phyloP scores from a whole-genome alignment of 306 rosid genomes.

The Sicyos baderoa region DNA sequence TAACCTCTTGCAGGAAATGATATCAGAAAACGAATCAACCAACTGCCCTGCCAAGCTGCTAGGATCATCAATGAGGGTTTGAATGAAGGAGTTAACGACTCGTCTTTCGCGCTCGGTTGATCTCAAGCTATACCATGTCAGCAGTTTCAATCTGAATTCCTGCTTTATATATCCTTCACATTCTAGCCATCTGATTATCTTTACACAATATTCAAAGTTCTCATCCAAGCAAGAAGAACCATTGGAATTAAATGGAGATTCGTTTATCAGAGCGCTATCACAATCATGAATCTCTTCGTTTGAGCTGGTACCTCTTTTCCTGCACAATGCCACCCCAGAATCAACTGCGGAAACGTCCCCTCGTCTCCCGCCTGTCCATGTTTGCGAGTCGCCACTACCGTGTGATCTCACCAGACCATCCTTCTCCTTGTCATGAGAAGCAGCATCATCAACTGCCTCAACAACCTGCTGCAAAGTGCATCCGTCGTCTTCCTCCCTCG shows the following conservation, averaged over 20 bases:
- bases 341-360: constrained; percentile 86
- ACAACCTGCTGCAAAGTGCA: constrained; percentile 85
- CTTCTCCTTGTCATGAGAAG: constrained; percentile 70
- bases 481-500: constrained; percentile 82
- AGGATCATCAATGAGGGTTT: constrained; percentile 89
- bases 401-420: constrained; percentile 64
- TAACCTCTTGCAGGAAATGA: constrained; percentile 77
- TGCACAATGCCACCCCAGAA: constrained; percentile 48
- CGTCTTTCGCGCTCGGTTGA: constrained; percentile 95
- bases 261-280: constrained; percentile 91
- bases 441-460: constrained; percentile 90
- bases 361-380: constrained; percentile 54
- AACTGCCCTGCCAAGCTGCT: constrained; percentile 97
- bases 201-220: constrained; percentile 92
- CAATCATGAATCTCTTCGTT: constrained; percentile 81
- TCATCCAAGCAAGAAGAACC: constrained; percentile 76
- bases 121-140: constrained; percentile 99
- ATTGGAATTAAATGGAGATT: constrained; percentile 55
- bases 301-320: constrained; percentile 62
- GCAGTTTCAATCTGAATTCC: constrained; percentile 85
- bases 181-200: constrained; percentile 95
- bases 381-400: constrained; percentile 92
- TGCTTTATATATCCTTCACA: constrained; percentile 85
- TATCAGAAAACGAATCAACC: constrained; percentile 88
- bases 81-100: constrained; percentile 96